Percentiles rank a stretch among this genome's conserved stretches.
These are phyloP conservation scores for Nicotiana paniculata DNA, from an alignment of 257 asterid genomes.

Conservation along the genomic window DNA sequence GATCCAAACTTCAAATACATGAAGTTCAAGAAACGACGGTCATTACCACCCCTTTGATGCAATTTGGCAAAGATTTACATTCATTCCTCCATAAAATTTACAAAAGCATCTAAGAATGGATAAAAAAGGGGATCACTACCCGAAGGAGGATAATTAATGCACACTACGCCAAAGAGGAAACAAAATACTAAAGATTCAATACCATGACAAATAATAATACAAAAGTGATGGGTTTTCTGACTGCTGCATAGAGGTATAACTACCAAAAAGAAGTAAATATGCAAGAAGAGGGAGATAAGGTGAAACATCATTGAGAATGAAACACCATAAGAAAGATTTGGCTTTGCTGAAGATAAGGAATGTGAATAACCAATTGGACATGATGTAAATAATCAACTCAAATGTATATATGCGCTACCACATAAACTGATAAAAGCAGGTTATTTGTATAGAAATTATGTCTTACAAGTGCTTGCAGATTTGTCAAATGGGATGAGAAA, in stretches of 20 bases:
- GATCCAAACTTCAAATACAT: neutral
- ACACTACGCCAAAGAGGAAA: neutral
- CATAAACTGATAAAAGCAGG: neutral
- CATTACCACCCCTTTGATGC: neutral
- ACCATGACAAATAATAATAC: neutral
- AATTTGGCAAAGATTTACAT: neutral
- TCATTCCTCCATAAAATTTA: neutral
- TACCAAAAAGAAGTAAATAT: neutral
- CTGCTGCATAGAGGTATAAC: neutral
- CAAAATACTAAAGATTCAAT: neutral
- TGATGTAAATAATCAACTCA: neutral
- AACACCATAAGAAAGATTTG: neutral
- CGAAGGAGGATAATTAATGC: neutral
- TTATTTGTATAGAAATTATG: neutral
- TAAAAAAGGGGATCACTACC: neutral
- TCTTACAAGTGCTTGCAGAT: neutral
- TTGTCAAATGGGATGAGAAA: conserved; percentile 15
- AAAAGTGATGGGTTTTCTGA: neutral
- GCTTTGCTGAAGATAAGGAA: neutral
- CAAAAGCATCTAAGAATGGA: neutral
- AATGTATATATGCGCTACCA: neutral
- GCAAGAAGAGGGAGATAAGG: neutral
- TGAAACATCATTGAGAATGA: neutral
- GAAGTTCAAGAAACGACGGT: neutral
- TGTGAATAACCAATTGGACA: neutral